Percentiles rank a stretch among this genome's conserved stretches.
Conservation (phyloP, 2,329 filamentous ascomycete genomes). For the Sporothrix schenckii region DNA sequence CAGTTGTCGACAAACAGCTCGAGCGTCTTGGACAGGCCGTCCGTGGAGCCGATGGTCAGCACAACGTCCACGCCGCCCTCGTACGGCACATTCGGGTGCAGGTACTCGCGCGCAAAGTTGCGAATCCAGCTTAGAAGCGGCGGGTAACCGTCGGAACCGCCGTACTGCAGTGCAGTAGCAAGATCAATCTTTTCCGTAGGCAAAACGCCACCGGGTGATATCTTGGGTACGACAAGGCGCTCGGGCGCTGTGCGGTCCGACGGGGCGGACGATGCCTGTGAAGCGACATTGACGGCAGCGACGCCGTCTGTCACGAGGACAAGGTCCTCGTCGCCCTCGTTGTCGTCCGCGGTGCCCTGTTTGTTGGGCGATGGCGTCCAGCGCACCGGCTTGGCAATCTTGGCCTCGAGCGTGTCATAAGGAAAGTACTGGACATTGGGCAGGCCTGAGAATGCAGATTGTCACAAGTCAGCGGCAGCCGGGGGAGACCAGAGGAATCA, state of each 20-base stretch:
- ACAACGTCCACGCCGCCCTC: conserved; percentile 74
- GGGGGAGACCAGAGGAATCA: too few species aligned
- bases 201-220: conserved; percentile 54
- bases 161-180: conserved; percentile 82
- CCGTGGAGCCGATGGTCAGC: conserved; percentile 79
- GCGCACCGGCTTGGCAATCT: conserved; percentile 72
- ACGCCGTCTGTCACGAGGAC: conserved; percentile 46
- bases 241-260: conserved; percentile 43
- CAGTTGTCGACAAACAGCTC: conserved; percentile 77
- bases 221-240: conserved; percentile 73
- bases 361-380: conserved; percentile 71
- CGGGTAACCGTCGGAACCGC: conserved; percentile 78
- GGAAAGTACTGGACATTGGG: conserved; percentile 83
- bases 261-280: conserved; percentile 35
- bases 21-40: conserved; percentile 79
- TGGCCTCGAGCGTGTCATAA: conserved; percentile 86
- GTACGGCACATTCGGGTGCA: conserved; percentile 84
- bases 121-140: conserved; percentile 76
- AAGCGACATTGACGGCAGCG: conserved; percentile 39
- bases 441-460: conserved; percentile 58
- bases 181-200: conserved; percentile 74
- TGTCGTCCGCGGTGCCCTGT: conserved; percentile 45
- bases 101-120: conserved; percentile 72
- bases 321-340: conserved; percentile 43
- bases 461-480: not conserved